A percentile compares a stretch with the other conserved stretches of the same genome.
Conservation (phyloP, 2,329 filamentous ascomycete species). For the Alternaria ventricosa region DNA sequence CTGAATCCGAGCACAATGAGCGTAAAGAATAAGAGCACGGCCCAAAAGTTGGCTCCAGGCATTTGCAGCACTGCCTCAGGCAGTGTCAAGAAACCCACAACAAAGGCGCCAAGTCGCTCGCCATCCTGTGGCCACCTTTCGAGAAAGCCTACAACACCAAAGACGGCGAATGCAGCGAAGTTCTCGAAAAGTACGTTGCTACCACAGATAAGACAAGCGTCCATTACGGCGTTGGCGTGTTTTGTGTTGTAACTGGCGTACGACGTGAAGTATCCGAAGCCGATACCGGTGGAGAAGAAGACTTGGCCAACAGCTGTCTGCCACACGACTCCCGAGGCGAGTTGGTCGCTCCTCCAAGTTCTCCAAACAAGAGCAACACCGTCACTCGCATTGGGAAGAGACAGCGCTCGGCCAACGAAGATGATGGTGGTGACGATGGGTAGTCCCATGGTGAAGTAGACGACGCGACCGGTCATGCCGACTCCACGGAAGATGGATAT, state of each 20-base stretch:
- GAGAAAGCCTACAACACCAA: slow-evolving; percentile 63
- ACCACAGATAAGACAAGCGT: slow-evolving; percentile 62
- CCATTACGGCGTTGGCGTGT: slow-evolving; percentile 66
- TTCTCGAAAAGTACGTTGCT: slow-evolving; percentile 66
- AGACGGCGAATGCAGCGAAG: slow-evolving; percentile 58
- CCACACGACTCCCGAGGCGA: slow-evolving; percentile 62
- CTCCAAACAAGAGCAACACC: slow-evolving; percentile 60
- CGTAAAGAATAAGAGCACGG: slow-evolving; percentile 65
- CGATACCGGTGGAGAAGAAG: slow-evolving; percentile 66
- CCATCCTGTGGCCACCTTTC: slow-evolving; percentile 51
- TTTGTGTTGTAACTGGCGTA: slow-evolving; percentile 65
- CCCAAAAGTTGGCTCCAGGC: slow-evolving; percentile 65
- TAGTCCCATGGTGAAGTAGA: slow-evolving; percentile 68
- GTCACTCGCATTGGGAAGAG: slow-evolving; percentile 61
- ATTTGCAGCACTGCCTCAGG: slow-evolving; percentile 64
- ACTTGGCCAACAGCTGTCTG: slow-evolving; percentile 67
- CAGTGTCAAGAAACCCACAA: slow-evolving; percentile 64
- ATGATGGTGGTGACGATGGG: slow-evolving; percentile 65
- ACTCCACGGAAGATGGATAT: slow-evolving; percentile 66
- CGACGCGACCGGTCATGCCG: slow-evolving; percentile 63
- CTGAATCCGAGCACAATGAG: slow-evolving; percentile 65
- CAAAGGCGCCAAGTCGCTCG: slow-evolving; percentile 61
- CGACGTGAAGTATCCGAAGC: slow-evolving; percentile 63
- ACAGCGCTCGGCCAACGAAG: slow-evolving; percentile 61
- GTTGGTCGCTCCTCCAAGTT: slow-evolving; percentile 58